phyloP scores from a whole-genome alignment of 768 basidiomycete genomes.

The Melanogaster broomeanus region DNA sequence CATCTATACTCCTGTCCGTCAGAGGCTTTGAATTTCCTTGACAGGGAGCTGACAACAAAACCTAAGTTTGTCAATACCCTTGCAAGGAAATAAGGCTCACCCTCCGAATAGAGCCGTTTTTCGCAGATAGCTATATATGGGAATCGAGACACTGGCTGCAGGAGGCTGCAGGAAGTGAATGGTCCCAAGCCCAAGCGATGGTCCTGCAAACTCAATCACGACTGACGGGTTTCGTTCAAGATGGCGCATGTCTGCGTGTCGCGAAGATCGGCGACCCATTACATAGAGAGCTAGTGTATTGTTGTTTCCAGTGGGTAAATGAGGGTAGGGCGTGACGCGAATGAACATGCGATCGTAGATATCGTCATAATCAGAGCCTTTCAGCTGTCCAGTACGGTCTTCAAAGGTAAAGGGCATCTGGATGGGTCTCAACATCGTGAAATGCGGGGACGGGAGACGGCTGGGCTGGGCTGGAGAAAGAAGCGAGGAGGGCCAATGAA shows the following conservation, averaged over 20 bases:
- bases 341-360: slow-evolving; percentile 77
- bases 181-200: slow-evolving; percentile 58
- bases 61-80: neutral
- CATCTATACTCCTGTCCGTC: slow-evolving; percentile 75
- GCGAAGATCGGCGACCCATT: slow-evolving; percentile 65
- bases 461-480: neutral
- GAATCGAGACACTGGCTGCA: slow-evolving; percentile 41
- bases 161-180: slow-evolving; percentile 52
- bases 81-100: slow-evolving; percentile 41
- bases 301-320: slow-evolving; percentile 26
- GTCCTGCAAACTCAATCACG: slow-evolving; percentile 56
- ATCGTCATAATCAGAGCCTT: slow-evolving; percentile 70
- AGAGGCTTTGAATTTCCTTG: slow-evolving; percentile 65
- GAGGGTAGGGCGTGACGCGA: slow-evolving; percentile 55
- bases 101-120: slow-evolving; percentile 67
- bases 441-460: slow-evolving; percentile 12
- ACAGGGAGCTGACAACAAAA: slow-evolving; percentile 51
- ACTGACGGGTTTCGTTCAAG: slow-evolving; percentile 54
- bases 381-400: slow-evolving; percentile 61
- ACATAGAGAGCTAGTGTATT: slow-evolving; percentile 58
- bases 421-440: slow-evolving; percentile 18
- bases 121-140: slow-evolving; percentile 65
- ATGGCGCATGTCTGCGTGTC: slow-evolving; percentile 55
- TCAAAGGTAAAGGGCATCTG: slow-evolving; percentile 61
- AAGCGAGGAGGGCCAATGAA: neutral